Base-by-base conservation (phyloP, 345 rosid species). In the Leavenworthia alabamica region DNA sequence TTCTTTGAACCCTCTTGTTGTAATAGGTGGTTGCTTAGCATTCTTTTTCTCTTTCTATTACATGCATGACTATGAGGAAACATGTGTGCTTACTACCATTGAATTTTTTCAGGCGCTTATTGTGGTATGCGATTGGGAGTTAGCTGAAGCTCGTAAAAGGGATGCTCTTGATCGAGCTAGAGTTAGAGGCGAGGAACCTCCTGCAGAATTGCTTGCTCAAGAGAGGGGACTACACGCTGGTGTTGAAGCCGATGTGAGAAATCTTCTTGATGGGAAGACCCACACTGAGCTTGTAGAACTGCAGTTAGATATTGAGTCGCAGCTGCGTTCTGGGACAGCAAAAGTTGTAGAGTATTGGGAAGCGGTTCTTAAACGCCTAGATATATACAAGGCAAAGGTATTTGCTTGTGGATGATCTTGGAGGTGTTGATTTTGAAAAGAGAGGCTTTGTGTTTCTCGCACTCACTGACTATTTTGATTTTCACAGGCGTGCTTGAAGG, bases 291-390 rank as follows among this genome's bases (percentile, higher is more conserved):
- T 92, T 55, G 88, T 85, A 64, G 79, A 77, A 17, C 62, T 89
- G 39, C 83, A 77, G 64, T 76, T 79, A 13, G 79, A 86, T 46
- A 83, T 92, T 10, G 91, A 86, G 74, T 71, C 74, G 27, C 86
- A 83, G 72, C 78, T 92, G 81, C 88, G 76, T 56, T 82, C 86
- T 62, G 95, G 98, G 26, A 76, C 84, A 5, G 97, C 95, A 0
- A 89, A 86, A 78, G 97, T 92, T 4, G 96, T 92, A 4, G 96
- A 89, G 78, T 92, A 86, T 62, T 89, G 97, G 96, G 94, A 92
- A 73, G 98, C 85, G 32, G 80, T 89, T 70, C 81, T 92, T 37
- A 89, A 81, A 67, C 85, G 97, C 28, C 85, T 92, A 23, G 78
- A 82, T 51, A 82, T 83, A 46, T 92, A 86, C 77, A 86, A 86